Percentiles rank a stretch among this genome's conserved stretches.
These are phyloP conservation scores for Trebouxia sp. DNA, from an alignment of 139 green algal species.

Conservation along the genomic window DNA sequence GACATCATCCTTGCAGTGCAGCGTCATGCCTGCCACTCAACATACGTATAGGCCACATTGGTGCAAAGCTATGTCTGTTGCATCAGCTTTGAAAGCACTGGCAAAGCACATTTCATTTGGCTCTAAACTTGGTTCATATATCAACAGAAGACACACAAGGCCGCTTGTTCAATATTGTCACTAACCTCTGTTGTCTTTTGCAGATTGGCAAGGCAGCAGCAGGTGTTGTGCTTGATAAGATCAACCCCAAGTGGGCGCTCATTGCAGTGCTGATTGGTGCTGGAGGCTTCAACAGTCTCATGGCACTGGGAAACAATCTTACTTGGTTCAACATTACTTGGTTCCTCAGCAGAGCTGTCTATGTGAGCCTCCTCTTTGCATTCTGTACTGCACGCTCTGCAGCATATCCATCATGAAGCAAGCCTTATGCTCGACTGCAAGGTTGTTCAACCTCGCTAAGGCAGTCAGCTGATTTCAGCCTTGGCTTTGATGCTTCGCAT, in stretches of 20 bases:
- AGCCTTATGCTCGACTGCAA: no score
- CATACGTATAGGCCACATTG: no score
- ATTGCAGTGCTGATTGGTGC: slow-evolving; percentile 10
- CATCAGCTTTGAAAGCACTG: no score
- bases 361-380: slow-evolving; percentile 8
- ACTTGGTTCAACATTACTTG: slow-evolving; percentile 7
- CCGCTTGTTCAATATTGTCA: not conserved
- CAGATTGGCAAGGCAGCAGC: slow-evolving; percentile 34
- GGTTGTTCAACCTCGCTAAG: no score
- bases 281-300: slow-evolving; percentile 8
- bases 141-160: no score
- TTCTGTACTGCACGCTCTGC: no score
- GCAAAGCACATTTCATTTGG: no score
- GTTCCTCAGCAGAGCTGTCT: slow-evolving; percentile 29
- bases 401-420: no score
- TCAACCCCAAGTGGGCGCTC: slow-evolving; percentile 31
- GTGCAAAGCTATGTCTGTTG: no score
- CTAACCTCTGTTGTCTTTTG: not conserved
- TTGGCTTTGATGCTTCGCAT: not conserved
- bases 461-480: not conserved
- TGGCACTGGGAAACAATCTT: slow-evolving; percentile 23
- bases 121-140: no score
- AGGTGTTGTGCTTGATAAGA: slow-evolving; percentile 23
- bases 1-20: no score
- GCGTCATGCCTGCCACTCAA: no score